Evolutionary conservation across 2,329 filamentous ascomycete genomes (phyloP), one percentile per base, ranked within the genome.

Genomic region (Ampelomyces quisqualis): DNA sequence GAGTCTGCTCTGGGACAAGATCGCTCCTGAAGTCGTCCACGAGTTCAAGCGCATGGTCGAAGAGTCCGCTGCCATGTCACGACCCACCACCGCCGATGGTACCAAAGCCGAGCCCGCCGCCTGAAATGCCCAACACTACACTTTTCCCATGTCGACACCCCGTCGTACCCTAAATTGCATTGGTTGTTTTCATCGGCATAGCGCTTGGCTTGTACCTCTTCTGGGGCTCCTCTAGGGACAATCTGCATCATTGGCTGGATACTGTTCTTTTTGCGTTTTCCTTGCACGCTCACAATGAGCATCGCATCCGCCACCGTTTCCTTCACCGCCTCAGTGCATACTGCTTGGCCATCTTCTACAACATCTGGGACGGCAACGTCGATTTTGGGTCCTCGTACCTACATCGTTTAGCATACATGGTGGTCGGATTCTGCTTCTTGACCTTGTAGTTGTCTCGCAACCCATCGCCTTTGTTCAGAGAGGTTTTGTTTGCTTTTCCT

Each of bases 41-140:
- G 89, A 91, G 67, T 97, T 97, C 74, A 88, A 87, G 60, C 87
- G 88, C 70, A 90, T 95, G 80, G 86, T 95, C 57, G 82, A 86
- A 51, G 86, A 93, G 62, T 85, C 79, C 70, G 84, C 62, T 39
- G 57, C 60, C 47, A 59, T 60, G 49, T 66, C 65, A 8, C 54
- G 62, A 37, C 63, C 65, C 34, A 56, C 50, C 51, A 66, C 62
- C 17, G 56, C 64, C 11, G 61, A 64, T 28, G 64, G 54, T 34
- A 55, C 59, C 34, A 66, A 65, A 35, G 49, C 55, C 20, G 66
- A 69, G 34, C 54, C 40, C 41, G 35, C 55, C 18, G 55, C 55
- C 38, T 65, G 49, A 64, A 53, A 24, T 27, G 33, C 46, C 26
- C 46, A 27, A 37, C 41, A 42, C 32, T 22, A 32, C 23, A 50